A percentile compares a stretch with the other conserved stretches of the same genome.
These are phyloP conservation scores for Samsoniella hepiali DNA, from an alignment of 2,329 filamentous ascomycete species.

Conservation along the genomic window DNA sequence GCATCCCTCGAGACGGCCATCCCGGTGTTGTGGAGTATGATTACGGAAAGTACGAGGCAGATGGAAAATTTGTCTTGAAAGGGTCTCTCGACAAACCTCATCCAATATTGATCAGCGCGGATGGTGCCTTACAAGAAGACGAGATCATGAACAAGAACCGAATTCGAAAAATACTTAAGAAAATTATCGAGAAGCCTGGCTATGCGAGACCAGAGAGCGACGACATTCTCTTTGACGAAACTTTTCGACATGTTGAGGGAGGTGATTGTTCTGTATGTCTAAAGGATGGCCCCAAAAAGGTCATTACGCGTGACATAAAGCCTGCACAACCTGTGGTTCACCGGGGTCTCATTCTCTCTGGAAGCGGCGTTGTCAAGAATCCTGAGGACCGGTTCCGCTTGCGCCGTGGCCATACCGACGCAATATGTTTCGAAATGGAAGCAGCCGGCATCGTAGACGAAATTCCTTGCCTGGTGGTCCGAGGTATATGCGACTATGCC, in stretches of 20 bases:
- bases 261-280: background rate
- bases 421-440: slow-evolving; percentile 12
- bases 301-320: background rate
- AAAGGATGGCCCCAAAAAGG: background rate
- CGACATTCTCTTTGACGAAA: background rate
- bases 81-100: background rate
- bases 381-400: background rate
- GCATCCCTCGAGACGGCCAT: background rate
- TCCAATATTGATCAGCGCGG: background rate
- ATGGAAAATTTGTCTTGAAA: background rate
- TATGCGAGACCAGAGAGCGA: background rate
- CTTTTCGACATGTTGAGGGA: background rate
- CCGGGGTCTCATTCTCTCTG: background rate
- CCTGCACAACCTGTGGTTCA: background rate
- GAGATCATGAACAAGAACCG: background rate
- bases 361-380: background rate
- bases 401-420: background rate
- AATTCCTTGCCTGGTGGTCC: slow-evolving; percentile 3
- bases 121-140: background rate
- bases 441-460: background rate
- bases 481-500: slow-evolving; percentile 1
- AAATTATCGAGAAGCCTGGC: background rate
- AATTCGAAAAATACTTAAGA: background rate
- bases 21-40: background rate
- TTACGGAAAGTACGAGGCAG: background rate